Percentiles rank a stretch among this genome's conserved stretches.
Conservation (phyloP, 192 early-diverging fungal species). For the Backusella australiensis region DNA sequence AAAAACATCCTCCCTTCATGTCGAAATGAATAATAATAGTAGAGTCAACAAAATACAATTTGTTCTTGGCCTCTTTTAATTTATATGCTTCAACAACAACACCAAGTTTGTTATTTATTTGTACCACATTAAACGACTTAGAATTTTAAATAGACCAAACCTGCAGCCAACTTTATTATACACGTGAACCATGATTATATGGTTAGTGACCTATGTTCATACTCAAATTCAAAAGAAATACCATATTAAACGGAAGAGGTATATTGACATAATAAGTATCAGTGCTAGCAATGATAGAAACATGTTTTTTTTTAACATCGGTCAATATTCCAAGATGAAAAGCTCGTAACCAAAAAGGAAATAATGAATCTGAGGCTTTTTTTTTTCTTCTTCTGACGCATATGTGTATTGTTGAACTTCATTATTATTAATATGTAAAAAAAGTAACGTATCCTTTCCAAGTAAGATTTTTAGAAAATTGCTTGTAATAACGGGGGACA, state of each 20-base stretch:
- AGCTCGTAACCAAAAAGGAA: background rate
- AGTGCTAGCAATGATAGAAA: background rate
- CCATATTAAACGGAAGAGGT: background rate
- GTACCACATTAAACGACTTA: background rate
- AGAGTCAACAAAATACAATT: background rate
- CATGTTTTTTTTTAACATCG: background rate
- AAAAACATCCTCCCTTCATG: too few relatives aligned
- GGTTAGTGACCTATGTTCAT: background rate
- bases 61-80: background rate
- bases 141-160: background rate
- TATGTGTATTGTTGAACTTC: too few relatives aligned
- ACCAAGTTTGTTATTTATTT: background rate
- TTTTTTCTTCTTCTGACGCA: too few relatives aligned
- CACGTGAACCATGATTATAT: background rate
- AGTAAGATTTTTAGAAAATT: background rate
- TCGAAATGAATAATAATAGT: too few relatives aligned
- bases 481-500: background rate
- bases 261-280: background rate
- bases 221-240: background rate
- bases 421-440: background rate
- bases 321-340: background rate
- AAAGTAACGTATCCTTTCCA: too few relatives aligned
- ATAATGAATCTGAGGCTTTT: background rate
- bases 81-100: background rate
- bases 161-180: background rate